Evolutionary conservation across 2,329 filamentous ascomycete species (phyloP).

Genomic region (Hypoxylon sp.): DNA sequence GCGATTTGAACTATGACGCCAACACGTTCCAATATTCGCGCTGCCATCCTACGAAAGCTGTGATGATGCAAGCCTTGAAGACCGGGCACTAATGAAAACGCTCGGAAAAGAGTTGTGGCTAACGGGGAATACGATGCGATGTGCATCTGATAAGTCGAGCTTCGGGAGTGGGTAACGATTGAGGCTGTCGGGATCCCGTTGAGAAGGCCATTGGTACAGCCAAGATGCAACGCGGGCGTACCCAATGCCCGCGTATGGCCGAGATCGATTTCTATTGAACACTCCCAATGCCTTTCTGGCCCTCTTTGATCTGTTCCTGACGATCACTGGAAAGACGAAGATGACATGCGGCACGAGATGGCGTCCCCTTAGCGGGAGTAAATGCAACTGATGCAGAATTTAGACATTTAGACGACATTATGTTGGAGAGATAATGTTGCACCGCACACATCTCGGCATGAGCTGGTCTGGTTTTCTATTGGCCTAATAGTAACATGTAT

Average conservation of each 20-base stretch:
- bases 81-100: slow-evolving; percentile 22
- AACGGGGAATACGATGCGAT: slow-evolving; percentile 13
- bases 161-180: slow-evolving; percentile 10
- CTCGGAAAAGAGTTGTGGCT: slow-evolving; percentile 10
- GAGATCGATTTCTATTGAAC: slow-evolving; percentile 30
- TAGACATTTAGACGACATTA: slow-evolving; percentile 15
- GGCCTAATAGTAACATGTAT: slow-evolving; percentile 22
- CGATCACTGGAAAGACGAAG: slow-evolving; percentile 31
- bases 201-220: slow-evolving; percentile 19
- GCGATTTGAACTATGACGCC: slow-evolving; percentile 5
- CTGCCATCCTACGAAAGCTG: slow-evolving; percentile 5
- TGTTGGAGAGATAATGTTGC: slow-evolving; percentile 22
- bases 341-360: slow-evolving; percentile 24
- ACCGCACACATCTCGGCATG: slow-evolving; percentile 13
- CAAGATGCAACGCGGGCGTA: slow-evolving; percentile 9
- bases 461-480: slow-evolving; percentile 20
- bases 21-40: slow-evolving; percentile 1
- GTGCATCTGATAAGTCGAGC: slow-evolving; percentile 4
- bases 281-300: slow-evolving; percentile 21
- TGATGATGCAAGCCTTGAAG: slow-evolving; percentile 31
- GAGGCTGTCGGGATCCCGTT: slow-evolving; percentile 4
- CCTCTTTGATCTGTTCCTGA: slow-evolving; percentile 28
- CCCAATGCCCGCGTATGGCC: slow-evolving; percentile 18
- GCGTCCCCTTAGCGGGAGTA: slow-evolving; percentile 27
- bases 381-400: slow-evolving; percentile 14